phyloP scores from a whole-genome alignment of 2,329 filamentous ascomycete genomes.

The Cercospora berteroae region DNA sequence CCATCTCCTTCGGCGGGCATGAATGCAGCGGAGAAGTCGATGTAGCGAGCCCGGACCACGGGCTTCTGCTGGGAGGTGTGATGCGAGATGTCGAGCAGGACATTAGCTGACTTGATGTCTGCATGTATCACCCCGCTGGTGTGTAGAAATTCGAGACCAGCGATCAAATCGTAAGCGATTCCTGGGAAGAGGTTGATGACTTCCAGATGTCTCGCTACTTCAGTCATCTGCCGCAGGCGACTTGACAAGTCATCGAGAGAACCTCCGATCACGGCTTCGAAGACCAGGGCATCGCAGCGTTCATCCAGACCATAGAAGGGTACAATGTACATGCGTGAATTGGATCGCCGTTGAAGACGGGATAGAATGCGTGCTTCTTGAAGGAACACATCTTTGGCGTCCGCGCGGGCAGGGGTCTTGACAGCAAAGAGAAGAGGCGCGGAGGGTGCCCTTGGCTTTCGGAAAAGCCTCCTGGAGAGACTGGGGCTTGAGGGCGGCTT shows the following conservation, averaged over 20 bases:
- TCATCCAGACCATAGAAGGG: conserved; percentile 38
- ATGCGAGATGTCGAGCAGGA: conserved; percentile 40
- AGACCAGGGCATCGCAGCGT: conserved; percentile 34
- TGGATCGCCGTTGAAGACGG: conserved; percentile 29
- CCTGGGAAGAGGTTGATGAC: conserved; percentile 42
- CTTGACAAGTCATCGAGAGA: conserved; percentile 34
- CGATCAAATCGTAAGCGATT: conserved; percentile 42
- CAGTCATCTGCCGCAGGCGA: conserved; percentile 34
- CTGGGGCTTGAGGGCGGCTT: conserved; percentile 22
- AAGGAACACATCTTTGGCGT: conserved; percentile 36
- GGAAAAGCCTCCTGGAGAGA: conserved; percentile 16
- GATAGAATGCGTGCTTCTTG: conserved; percentile 38
- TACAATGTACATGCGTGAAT: conserved; percentile 32
- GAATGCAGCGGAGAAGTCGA: conserved; percentile 47
- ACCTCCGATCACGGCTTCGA: conserved; percentile 36
- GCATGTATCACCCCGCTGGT: conserved; percentile 43
- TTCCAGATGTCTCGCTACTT: conserved; percentile 37
- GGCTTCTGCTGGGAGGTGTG: conserved; percentile 25
- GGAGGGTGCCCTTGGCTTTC: conserved; percentile 18
- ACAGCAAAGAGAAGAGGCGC: conserved; percentile 33
- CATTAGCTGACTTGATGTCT: conserved; percentile 51
- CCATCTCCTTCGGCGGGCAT: conserved; percentile 25
- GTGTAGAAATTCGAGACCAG: conserved; percentile 46
- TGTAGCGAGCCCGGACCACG: conserved; percentile 36
- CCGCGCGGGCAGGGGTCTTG: conserved; percentile 35